Evolutionary conservation across 2,329 filamentous ascomycete genomes (phyloP).

Genomic region (Coniella vitis): DNA sequence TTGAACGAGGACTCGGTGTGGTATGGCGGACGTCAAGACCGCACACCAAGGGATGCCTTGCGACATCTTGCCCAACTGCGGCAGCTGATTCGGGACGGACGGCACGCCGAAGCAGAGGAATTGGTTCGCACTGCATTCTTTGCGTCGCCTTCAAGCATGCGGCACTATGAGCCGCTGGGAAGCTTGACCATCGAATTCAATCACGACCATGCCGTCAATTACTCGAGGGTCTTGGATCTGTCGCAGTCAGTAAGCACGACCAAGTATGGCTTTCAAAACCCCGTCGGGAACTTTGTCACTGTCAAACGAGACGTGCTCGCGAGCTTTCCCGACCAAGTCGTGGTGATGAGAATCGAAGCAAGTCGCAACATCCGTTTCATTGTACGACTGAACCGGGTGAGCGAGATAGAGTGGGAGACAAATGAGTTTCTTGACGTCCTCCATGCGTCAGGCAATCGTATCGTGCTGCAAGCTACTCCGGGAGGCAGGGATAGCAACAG

Average conservation of each 20-base stretch:
- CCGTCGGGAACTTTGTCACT: not conserved
- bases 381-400: constrained; percentile 30
- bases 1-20: constrained; percentile 43
- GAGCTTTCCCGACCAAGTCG: constrained; percentile 17
- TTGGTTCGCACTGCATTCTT: constrained; percentile 35
- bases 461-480: constrained; percentile 31
- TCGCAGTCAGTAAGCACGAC: constrained; percentile 12
- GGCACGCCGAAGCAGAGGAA: constrained; percentile 34
- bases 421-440: constrained; percentile 37
- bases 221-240: constrained; percentile 17
- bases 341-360: constrained; percentile 17
- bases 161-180: constrained; percentile 39
- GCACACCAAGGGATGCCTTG: constrained; percentile 32
- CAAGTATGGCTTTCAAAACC: constrained; percentile 4
- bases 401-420: constrained; percentile 35
- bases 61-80: constrained; percentile 31
- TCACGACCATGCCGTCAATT: constrained; percentile 21
- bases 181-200: constrained; percentile 33
- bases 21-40: constrained; percentile 38
- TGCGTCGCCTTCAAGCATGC: constrained; percentile 36
- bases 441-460: constrained; percentile 20
- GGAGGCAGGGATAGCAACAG: constrained; percentile 29
- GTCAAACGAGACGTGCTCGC: constrained; percentile 17
- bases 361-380: constrained; percentile 17
- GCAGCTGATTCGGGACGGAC: constrained; percentile 31